phyloP scores from a whole-genome alignment of 2,329 filamentous ascomycete species.

The Phyllosticta paracitricarpa region DNA sequence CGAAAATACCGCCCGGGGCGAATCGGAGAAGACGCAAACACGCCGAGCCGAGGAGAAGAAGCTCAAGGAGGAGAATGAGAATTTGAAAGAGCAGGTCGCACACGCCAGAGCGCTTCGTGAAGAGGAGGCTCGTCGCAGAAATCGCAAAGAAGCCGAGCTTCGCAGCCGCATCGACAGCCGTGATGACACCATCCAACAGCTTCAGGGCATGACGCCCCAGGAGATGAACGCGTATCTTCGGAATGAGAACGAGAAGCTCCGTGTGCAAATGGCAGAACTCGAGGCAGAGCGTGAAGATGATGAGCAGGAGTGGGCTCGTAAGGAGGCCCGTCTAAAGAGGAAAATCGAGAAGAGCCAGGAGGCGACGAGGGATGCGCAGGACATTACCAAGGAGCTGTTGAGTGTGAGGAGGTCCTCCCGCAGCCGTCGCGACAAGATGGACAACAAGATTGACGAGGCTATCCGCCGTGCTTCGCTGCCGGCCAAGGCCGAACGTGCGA shows the following conservation, averaged over 20 bases:
- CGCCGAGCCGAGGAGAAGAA: constrained; percentile 35
- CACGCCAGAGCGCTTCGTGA: constrained; percentile 64
- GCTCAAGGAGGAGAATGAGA: constrained; percentile 60
- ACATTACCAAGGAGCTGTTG: constrained; percentile 24
- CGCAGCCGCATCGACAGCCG: constrained; percentile 24
- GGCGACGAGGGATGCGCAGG: constrained; percentile 18
- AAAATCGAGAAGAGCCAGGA: constrained; percentile 23
- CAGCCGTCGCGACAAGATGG: neutral
- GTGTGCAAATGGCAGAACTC: constrained; percentile 26
- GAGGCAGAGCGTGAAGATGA: constrained; percentile 26
- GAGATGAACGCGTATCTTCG: constrained; percentile 30
- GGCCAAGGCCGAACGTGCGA: neutral
- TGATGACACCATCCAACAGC: constrained; percentile 30
- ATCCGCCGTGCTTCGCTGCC: neutral
- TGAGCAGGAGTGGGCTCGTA: constrained; percentile 22
- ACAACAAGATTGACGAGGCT: neutral
- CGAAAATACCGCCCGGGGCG: constrained; percentile 25
- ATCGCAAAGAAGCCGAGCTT: constrained; percentile 22
- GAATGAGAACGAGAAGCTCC: constrained; percentile 31
- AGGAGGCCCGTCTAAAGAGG: constrained; percentile 23
- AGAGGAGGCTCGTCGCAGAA: constrained; percentile 30
- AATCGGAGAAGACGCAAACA: constrained; percentile 14
- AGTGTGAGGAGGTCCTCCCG: constrained; percentile 16
- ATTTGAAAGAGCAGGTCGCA: constrained; percentile 62
- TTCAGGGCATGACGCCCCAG: constrained; percentile 27